These are phyloP conservation scores for Fagopyrum tataricum DNA, from an alignment of 148 eudicot genomes.

Conservation along the genomic window DNA sequence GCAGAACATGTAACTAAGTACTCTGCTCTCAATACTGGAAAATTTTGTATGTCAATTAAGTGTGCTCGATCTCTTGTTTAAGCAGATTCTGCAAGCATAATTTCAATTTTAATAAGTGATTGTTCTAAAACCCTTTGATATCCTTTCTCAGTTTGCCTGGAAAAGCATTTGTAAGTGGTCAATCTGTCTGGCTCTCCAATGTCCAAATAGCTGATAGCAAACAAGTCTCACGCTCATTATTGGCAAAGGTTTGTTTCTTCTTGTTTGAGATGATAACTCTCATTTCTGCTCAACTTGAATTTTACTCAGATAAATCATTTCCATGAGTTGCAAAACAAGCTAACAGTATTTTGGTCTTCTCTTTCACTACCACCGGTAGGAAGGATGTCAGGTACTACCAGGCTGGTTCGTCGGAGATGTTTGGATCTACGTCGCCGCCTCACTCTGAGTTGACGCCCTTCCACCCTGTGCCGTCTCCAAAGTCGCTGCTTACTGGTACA, in stretches of 20 bases:
- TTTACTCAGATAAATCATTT: background rate
- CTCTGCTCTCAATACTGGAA: too few species aligned
- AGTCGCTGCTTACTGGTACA: slow-evolving; percentile 91
- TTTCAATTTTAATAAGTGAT: background rate
- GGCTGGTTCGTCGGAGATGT: slow-evolving; percentile 97
- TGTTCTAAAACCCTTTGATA: background rate
- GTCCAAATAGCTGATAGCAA: slow-evolving; percentile 49
- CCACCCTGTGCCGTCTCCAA: slow-evolving; percentile 85
- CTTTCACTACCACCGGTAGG: slow-evolving; percentile 55
- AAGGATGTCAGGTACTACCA: slow-evolving; percentile 64
- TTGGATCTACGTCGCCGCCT: slow-evolving; percentile 87
- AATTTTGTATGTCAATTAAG: background rate
- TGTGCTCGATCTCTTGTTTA: background rate
- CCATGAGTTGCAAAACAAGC: background rate
- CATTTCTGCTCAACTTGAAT: background rate
- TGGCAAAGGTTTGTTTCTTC: slow-evolving; percentile 45
- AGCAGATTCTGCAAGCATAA: background rate
- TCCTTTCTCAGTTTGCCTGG: slow-evolving; percentile 45
- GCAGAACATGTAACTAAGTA: too few species aligned
- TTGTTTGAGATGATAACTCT: background rate
- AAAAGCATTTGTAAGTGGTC: slow-evolving; percentile 36
- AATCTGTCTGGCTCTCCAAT: slow-evolving; percentile 46
- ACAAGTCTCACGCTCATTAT: slow-evolving; percentile 43
- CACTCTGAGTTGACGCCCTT: slow-evolving; percentile 65
- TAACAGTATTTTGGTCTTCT: slow-evolving; percentile 15